Evolutionary conservation across 441 rosid genomes (phyloP).

Genomic region (Syzygium syzygioides): DNA sequence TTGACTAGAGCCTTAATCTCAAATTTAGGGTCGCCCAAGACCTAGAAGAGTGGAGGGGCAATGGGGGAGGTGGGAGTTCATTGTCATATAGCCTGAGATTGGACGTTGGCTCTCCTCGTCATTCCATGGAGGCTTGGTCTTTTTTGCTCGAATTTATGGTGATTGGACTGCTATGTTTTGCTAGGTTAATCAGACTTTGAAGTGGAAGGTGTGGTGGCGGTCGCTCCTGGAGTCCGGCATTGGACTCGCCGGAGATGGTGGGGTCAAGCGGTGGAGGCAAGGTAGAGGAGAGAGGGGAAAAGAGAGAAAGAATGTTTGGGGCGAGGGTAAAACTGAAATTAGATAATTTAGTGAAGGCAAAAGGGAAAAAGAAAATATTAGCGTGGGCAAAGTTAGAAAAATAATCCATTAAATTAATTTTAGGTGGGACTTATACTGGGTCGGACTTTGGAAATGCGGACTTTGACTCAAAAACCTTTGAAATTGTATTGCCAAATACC

Average conservation of each 20-base stretch:
- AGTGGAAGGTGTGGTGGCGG: background rate
- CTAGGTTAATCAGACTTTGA: background rate
- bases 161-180: background rate
- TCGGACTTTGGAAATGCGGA: background rate
- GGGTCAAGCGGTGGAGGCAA: background rate
- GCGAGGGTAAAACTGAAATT: background rate
- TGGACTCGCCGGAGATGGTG: background rate
- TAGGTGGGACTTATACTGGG: background rate
- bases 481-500: background rate
- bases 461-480: background rate
- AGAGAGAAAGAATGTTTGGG: accelerated
- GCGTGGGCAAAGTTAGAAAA: background rate
- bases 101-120: background rate
- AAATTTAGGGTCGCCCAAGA: too few relatives aligned
- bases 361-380: background rate
- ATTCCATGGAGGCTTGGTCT: background rate
- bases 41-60: too few relatives aligned
- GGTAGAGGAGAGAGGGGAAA: background rate
- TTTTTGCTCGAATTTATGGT: background rate
- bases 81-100: background rate
- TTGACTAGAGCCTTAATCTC: too few relatives aligned
- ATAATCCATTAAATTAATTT: background rate
- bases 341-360: background rate
- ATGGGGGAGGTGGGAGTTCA: too few relatives aligned
- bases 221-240: background rate